Conservation (phyloP, 2,329 filamentous ascomycete species). For the Fusarium succisae region DNA sequence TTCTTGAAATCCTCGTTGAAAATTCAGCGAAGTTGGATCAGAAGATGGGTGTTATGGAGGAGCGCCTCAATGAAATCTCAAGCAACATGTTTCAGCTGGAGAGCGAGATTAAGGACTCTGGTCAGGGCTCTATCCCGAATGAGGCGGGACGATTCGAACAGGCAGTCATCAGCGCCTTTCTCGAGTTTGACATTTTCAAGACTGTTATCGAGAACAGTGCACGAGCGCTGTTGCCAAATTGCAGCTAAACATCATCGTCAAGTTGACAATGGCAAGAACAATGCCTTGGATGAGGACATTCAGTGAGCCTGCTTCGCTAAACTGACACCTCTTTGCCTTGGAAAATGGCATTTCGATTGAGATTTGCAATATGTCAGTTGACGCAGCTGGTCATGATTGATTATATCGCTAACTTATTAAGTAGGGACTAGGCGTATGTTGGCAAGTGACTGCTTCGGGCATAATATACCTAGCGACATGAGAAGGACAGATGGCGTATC, state of each 20-base stretch:
- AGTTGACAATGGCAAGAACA: background rate
- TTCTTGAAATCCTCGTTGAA: background rate
- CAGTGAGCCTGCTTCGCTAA: background rate
- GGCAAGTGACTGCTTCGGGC: background rate
- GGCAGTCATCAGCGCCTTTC: background rate
- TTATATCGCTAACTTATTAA: background rate
- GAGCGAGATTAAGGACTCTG: too few relatives aligned
- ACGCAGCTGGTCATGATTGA: background rate
- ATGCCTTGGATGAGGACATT: background rate
- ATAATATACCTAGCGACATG: background rate
- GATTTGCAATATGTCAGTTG: background rate
- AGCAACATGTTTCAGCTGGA: too few relatives aligned
- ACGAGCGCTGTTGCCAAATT: background rate
- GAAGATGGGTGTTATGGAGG: background rate
- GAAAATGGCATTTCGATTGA: background rate
- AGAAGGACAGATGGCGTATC: background rate
- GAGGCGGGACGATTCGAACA: background rate
- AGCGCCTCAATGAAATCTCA: background rate
- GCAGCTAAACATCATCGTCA: background rate
- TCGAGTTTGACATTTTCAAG: background rate
- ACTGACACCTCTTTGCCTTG: background rate
- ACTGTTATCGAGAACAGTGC: background rate
- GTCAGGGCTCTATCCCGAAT: too few relatives aligned
- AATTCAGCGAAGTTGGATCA: background rate
- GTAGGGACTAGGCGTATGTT: background rate